phyloP scores from a whole-genome alignment of 2,329 filamentous ascomycete species.

The Curvularia hawaiiensis region DNA sequence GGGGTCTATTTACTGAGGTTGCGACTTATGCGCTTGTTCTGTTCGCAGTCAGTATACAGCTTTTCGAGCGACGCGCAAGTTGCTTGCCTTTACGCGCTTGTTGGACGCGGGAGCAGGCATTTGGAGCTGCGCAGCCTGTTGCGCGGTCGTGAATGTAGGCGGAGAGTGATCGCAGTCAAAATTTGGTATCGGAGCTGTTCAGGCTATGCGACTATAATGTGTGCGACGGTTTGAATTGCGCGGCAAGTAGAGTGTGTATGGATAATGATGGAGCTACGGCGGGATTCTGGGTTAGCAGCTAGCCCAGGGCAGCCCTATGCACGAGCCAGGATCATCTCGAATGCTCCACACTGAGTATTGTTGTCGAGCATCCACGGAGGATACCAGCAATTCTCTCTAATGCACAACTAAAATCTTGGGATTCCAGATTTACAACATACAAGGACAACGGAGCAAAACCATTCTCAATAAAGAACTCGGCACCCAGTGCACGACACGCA shows the following conservation, averaged over 20 bases:
- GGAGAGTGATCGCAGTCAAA: background rate
- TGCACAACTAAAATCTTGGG: no score
- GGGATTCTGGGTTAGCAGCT: background rate
- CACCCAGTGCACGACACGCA: background rate
- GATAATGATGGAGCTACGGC: background rate
- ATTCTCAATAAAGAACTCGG: background rate
- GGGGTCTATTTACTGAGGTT: constrained; percentile 40
- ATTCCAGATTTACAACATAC: background rate
- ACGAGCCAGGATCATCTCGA: constrained; percentile 4
- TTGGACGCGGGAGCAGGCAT: constrained; percentile 61
- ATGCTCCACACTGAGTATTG: background rate
- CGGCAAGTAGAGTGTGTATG: background rate
- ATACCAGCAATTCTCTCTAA: background rate
- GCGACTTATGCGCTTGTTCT: constrained; percentile 50
- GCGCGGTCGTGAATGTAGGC: background rate
- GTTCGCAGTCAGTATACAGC: constrained; percentile 22
- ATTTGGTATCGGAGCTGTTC: background rate
- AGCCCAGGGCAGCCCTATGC: constrained; percentile 7
- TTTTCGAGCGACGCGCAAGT: background rate
- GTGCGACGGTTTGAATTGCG: background rate
- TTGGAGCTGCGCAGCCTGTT: constrained; percentile 15
- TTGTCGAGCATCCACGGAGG: background rate
- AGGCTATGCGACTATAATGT: background rate
- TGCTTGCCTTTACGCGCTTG: constrained; percentile 56
- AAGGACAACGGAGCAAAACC: background rate